Percentiles rank a stretch among this genome's conserved stretches.
These are phyloP conservation scores for Pachysandra terminalis DNA, from an alignment of 164 flowering plant genomes.

Conservation along the genomic window DNA sequence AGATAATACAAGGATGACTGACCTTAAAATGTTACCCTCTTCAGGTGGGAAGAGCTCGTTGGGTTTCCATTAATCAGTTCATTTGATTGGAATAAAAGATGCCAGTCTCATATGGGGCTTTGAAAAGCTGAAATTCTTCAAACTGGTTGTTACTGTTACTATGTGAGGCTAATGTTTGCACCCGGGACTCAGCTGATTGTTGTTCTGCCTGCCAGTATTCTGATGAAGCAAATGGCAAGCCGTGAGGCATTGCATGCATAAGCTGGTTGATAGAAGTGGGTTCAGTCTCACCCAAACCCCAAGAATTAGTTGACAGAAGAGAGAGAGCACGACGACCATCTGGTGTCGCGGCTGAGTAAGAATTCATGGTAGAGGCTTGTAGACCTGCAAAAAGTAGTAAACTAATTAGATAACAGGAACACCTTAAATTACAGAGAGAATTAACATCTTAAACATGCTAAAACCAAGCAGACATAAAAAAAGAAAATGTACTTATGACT, in stretches of 20 bases:
- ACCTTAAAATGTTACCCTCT: neutral
- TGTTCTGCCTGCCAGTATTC: conserved; percentile 43
- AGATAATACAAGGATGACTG: neutral
- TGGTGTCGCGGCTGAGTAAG: conserved; percentile 41
- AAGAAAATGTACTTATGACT: too few species aligned
- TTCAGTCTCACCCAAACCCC: conserved; percentile 41
- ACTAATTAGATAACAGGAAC: neutral
- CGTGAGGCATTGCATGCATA: conserved; percentile 28
- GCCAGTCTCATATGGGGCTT: conserved; percentile 40
- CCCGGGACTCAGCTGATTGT: conserved; percentile 20
- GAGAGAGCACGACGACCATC: conserved; percentile 87
- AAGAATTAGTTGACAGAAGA: conserved; percentile 87
- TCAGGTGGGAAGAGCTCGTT: neutral
- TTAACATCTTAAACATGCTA: neutral
- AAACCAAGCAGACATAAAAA: neutral
- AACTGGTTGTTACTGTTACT: conserved; percentile 22
- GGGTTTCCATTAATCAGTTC: conserved; percentile 22
- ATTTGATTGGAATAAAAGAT: conserved; percentile 28
- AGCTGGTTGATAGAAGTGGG: conserved; percentile 25
- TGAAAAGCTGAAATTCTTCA: conserved; percentile 48
- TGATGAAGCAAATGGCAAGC: conserved; percentile 30
- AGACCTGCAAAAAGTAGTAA: conserved; percentile 33
- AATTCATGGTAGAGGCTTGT: conserved; percentile 34
- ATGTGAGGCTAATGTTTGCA: conserved; percentile 19
- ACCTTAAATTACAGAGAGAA: neutral